phyloP scores from a whole-genome alignment of 2,329 filamentous ascomycete species.

The Colletotrichum nymphaeae region DNA sequence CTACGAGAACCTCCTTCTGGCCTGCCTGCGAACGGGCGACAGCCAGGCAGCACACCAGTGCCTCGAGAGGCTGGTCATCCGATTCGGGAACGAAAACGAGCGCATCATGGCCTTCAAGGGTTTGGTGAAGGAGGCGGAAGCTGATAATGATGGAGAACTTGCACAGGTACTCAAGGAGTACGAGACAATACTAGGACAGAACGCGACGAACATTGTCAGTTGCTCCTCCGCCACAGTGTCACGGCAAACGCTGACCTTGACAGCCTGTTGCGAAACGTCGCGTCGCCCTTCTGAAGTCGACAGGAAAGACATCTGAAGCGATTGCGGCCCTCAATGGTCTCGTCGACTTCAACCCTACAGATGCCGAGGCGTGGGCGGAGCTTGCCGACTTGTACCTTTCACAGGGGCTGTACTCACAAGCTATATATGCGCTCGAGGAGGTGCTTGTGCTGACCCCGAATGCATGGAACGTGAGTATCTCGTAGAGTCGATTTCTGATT shows the following conservation, averaged over 20 bases:
- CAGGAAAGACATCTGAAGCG: conserved; percentile 78
- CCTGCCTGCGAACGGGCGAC: conserved; percentile 87
- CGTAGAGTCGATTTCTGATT: neutral
- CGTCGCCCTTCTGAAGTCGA: conserved; percentile 80
- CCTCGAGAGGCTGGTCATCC: conserved; percentile 78
- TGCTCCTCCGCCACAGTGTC: neutral
- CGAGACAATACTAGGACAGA: conserved; percentile 77
- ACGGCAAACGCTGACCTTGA: conserved; percentile 43
- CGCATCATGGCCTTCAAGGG: conserved; percentile 86
- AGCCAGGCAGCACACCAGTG: conserved; percentile 80
- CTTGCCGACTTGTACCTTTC: conserved; percentile 86
- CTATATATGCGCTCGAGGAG: conserved; percentile 90
- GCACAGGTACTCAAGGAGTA: conserved; percentile 81
- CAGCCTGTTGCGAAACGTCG: conserved; percentile 88
- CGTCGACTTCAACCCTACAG: conserved; percentile 86
- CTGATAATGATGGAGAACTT: conserved; percentile 73
- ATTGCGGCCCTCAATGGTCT: conserved; percentile 79
- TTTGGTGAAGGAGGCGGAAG: conserved; percentile 85
- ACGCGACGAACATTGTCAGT: conserved; percentile 83
- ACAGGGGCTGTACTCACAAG: conserved; percentile 83
- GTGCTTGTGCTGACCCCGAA: conserved; percentile 88
- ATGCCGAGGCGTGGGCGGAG: conserved; percentile 94
- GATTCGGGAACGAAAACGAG: conserved; percentile 88
- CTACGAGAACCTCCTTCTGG: conserved; percentile 88
- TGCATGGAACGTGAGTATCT: conserved; percentile 86